A percentile compares a stretch with the other conserved stretches of the same genome.
phyloP scores from a whole-genome alignment of 108 stramenopile genomes.

The Parietichytrium sp. region DNA sequence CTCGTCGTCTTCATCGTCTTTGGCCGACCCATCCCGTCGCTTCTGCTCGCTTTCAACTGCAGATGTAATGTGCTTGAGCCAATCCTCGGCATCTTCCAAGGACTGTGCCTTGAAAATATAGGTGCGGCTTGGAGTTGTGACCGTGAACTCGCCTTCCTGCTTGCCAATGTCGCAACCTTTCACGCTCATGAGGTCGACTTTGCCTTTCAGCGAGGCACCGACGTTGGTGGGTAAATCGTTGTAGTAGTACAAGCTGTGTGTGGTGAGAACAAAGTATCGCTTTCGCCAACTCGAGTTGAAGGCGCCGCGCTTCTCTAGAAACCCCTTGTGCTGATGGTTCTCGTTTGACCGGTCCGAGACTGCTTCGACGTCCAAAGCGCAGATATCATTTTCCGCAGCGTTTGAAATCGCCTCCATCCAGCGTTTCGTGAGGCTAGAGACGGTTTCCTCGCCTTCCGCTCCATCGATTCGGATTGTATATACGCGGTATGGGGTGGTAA shows the following conservation, averaged over 20 bases:
- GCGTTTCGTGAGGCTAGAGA: background rate
- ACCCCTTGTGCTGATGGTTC: background rate
- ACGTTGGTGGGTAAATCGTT: background rate
- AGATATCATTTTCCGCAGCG: conserved; percentile 25
- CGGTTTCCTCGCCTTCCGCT: background rate
- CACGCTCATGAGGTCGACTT: background rate
- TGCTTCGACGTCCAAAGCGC: conserved; percentile 13
- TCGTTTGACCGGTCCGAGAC: background rate
- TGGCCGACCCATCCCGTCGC: background rate
- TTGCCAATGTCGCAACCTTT: background rate
- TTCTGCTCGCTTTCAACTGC: background rate
- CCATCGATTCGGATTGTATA: background rate
- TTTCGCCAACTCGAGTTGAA: background rate
- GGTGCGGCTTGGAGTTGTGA: background rate
- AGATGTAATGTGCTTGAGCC: background rate
- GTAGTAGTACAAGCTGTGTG: conserved; percentile 29
- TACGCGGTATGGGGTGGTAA: background rate
- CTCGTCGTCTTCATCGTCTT: background rate
- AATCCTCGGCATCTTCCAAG: background rate
- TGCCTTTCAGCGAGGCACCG: background rate
- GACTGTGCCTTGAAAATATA: background rate
- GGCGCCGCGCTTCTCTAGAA: conserved; percentile 22
- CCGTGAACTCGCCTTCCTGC: background rate
- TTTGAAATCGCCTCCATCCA: conserved; percentile 10
- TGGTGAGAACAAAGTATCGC: conserved; percentile 35